Evolutionary conservation across 495 filamentous ascomycete species (phyloP).

Genomic region (Penicillium manginii): DNA sequence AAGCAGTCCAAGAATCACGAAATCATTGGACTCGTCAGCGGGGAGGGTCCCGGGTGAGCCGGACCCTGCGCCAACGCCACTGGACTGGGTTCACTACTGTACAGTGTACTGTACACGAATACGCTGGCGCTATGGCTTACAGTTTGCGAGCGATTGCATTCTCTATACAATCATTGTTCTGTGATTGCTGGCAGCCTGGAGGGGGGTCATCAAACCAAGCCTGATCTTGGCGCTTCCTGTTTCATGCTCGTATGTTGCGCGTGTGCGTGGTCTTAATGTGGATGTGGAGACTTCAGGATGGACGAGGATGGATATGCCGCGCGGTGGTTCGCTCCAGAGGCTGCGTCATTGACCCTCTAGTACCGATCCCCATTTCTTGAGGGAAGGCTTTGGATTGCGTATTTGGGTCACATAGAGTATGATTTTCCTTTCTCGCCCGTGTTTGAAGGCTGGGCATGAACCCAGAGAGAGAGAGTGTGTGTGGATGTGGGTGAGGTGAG

Average conservation of each 20-base stretch:
- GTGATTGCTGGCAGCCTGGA: too few relatives aligned
- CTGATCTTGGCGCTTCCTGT: background rate
- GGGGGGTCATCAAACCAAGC: background rate
- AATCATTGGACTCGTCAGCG: conserved; percentile 5
- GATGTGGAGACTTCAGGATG: background rate
- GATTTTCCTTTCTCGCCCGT: background rate
- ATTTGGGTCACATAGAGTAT: conserved; percentile 2
- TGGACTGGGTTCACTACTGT: background rate
- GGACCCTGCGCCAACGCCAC: background rate
- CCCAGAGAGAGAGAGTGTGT: background rate
- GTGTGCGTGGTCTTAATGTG: background rate
- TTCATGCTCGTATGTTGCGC: too few relatives aligned
- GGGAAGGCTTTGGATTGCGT: background rate
- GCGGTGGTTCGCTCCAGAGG: conserved; percentile 4
- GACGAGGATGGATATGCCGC: conserved; percentile 3
- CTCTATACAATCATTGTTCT: too few relatives aligned
- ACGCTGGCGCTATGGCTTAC: background rate
- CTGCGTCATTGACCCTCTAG: conserved; percentile 5
- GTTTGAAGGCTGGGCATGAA: conserved; percentile 2
- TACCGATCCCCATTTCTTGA: background rate
- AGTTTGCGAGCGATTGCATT: background rate
- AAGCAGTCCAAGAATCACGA: background rate
- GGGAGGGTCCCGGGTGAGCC: conserved; percentile 2
- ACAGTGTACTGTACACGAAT: too few relatives aligned
- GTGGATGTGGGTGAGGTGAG: background rate